phyloP scores from a whole-genome alignment of 106 monocot species.

The Acorus calamus region DNA sequence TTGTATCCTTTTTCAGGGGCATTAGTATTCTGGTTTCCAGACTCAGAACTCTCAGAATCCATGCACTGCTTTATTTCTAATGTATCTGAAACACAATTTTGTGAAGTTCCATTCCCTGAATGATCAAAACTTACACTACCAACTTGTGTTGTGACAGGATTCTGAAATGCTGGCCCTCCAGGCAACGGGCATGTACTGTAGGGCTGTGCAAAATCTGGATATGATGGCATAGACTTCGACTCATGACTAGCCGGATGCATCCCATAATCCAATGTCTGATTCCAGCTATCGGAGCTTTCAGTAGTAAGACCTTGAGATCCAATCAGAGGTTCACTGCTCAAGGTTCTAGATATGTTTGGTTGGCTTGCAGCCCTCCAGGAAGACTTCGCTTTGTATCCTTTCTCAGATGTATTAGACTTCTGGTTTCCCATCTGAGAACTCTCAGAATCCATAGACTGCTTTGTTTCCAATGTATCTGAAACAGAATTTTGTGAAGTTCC shows the following conservation, averaged over 20 bases:
- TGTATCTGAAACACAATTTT: conserved; percentile 3
- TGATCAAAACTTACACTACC: conserved; percentile 7
- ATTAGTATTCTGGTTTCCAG: conserved; percentile 29
- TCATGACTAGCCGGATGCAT: background rate
- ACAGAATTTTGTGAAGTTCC: conserved; percentile 3
- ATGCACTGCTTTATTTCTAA: conserved; percentile 10
- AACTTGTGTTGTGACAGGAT: conserved; percentile 6
- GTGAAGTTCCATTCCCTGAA: conserved; percentile 4
- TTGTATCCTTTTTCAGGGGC: conserved; percentile 22
- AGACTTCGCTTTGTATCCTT: conserved; percentile 18
- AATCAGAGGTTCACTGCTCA: conserved; percentile 13
- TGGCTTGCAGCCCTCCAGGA: conserved; percentile 11
- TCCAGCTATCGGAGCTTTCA: conserved; percentile 4
- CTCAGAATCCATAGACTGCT: conserved; percentile 7
- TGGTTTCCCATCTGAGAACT: conserved; percentile 12
- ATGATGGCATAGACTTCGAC: background rate
- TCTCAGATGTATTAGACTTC: conserved; percentile 33
- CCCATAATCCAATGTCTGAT: conserved; percentile 4
- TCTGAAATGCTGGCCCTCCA: conserved; percentile 30
- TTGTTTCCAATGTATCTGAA: conserved; percentile 10
- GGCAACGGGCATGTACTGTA: background rate
- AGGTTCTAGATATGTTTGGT: conserved; percentile 7
- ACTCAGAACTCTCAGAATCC: conserved; percentile 3
- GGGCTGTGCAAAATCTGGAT: background rate
- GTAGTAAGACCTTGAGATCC: conserved; percentile 7